Base-by-base conservation (phyloP, 257 asterid genomes). In the Nicotiana noctiflora region DNA sequence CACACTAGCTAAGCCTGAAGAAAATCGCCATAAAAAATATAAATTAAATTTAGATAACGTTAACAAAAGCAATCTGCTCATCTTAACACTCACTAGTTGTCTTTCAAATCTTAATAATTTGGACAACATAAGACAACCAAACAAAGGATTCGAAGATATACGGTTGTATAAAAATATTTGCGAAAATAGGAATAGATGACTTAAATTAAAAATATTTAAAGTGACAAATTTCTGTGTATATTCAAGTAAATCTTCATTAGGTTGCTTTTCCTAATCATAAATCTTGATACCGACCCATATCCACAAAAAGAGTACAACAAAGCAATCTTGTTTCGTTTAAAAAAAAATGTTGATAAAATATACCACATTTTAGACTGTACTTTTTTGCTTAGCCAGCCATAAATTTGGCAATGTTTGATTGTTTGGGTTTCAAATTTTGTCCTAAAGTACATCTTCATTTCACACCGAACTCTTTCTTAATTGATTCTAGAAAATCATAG, bases 231-330 rank as follows among this genome's bases (percentile, higher is more conserved):
- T 11, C 44, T 68, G 34, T 44, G 13, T 44, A 19, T 44, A 40
- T 11, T 70, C 57, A 29, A 70, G 34, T 70, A 70, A 44, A 40
- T 70, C 57, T 70, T 56, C 76, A n/a, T 67, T 67, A 34, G 76
- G 55, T 44, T 12, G 37, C 34, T 34, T 44, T 72, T 72, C 81
- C 75, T 14, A 64, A 55, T 6, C 44, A 88, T 83, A 82, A 82
- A 66, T 81, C 18, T 4, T 1, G 13, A 52, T 46, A 72, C 21
- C 34, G 32, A 46, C 37, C n/a, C 77, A 72, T 44, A 72, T 72
- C 77, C 40, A 72, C 60, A 44, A 19, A 17, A 1, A 68, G 15
- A 9, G 40, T 68, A 37, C 21, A 44, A 70, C 11, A 18, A 70
- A 9, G 5, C 8, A 18, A 21, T 1, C 34, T 0, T 44, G 8